Conservation (phyloP, 108 stramenopile species). For the Aurantiochytrium sp. region DNA sequence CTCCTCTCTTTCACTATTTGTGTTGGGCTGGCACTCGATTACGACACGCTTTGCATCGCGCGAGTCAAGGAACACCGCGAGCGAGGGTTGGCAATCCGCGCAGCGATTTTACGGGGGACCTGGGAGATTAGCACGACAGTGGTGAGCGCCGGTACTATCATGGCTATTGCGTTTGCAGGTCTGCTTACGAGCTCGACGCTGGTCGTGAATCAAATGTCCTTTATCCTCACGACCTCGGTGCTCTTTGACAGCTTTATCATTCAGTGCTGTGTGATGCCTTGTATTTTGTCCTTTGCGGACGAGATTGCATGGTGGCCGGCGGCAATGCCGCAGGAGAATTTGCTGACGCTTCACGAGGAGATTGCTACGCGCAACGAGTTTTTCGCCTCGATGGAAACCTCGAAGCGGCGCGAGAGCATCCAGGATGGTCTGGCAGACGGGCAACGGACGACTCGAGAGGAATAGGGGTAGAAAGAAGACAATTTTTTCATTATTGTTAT, state of each 20-base stretch:
- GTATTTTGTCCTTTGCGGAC: constrained; percentile 26
- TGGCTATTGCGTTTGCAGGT: constrained; percentile 44
- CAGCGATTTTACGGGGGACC: constrained; percentile 34
- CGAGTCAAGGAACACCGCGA: constrained; percentile 40
- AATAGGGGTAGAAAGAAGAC: too few species aligned
- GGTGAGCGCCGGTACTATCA: constrained; percentile 38
- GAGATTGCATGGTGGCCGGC: constrained; percentile 11
- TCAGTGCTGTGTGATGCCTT: constrained; percentile 37
- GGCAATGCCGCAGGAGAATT: background rate
- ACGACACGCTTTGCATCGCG: constrained; percentile 44
- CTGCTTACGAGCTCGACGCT: constrained; percentile 31
- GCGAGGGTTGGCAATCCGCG: constrained; percentile 26
- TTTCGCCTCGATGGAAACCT: background rate
- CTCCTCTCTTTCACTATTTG: constrained; percentile 46
- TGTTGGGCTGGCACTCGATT: constrained; percentile 47
- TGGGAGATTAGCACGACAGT: constrained; percentile 36
- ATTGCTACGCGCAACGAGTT: background rate
- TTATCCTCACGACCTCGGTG: constrained; percentile 36
- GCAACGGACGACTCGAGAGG: too few species aligned
- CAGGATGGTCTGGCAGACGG: background rate
- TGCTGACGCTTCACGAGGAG: background rate
- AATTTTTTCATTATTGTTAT: too few species aligned
- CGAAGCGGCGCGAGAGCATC: background rate
- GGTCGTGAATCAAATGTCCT: constrained; percentile 42
- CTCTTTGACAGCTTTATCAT: constrained; percentile 52